These are phyloP conservation scores for Monosporascus sp. DNA, from an alignment of 2,329 filamentous ascomycete species.

Conservation along the genomic window DNA sequence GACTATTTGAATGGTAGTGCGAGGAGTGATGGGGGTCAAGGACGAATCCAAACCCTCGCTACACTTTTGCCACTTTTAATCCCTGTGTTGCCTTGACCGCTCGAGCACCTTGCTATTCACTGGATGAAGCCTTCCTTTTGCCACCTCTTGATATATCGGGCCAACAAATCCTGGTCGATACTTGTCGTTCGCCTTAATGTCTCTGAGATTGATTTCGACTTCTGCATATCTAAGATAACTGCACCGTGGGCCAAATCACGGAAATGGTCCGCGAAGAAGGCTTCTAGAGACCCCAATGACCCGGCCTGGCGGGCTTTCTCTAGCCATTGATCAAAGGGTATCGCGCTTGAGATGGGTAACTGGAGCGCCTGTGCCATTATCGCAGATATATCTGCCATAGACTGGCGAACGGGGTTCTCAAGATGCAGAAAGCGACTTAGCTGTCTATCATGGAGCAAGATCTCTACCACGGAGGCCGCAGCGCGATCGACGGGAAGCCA, in stretches of 20 bases:
- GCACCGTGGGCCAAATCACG: conserved; percentile 9
- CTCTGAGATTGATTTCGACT: conserved; percentile 8
- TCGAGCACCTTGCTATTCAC: background rate
- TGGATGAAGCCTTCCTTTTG: conserved; percentile 11
- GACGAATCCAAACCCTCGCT: no score
- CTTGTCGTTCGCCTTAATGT: conserved; percentile 5
- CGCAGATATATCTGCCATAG: conserved; percentile 10
- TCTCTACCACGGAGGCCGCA: conserved; percentile 9
- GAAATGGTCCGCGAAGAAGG: conserved; percentile 17
- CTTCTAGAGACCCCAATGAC: conserved; percentile 8
- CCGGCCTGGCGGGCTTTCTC: conserved; percentile 3
- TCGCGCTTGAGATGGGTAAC: conserved; percentile 1
- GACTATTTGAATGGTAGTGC: no score
- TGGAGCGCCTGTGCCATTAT: conserved; percentile 12
- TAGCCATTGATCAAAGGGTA: conserved; percentile 13
- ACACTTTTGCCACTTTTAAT: no score
- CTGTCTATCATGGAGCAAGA: background rate
- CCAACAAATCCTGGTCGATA: conserved; percentile 10
- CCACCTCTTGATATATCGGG: conserved; percentile 14
- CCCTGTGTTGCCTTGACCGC: no score
- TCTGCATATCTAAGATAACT: conserved; percentile 13
- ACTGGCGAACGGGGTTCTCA: conserved; percentile 16
- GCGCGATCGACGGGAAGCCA: conserved; percentile 18
- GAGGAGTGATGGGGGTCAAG: no score
- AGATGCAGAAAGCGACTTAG: conserved; percentile 12